Evolutionary conservation across 2,329 filamentous ascomycete species (phyloP).

Genomic region (Coniochaeta pulveracea): DNA sequence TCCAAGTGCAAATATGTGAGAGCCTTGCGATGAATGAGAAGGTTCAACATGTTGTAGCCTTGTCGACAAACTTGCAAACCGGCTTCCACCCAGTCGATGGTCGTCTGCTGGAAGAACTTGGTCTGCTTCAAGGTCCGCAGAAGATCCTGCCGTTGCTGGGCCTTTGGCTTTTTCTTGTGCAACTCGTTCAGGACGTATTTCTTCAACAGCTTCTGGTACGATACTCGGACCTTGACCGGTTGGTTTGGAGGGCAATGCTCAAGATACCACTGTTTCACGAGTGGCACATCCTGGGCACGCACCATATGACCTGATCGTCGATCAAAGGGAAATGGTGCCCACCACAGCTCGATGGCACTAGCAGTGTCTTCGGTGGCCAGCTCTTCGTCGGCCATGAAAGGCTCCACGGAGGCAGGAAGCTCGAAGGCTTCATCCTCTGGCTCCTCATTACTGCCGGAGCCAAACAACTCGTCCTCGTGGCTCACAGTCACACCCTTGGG

Average conservation of each 20-base stretch:
- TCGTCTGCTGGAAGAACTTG: conserved; percentile 99
- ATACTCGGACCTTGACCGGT: conserved; percentile 93
- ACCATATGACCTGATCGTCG: conserved; percentile 92
- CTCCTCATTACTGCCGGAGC: conserved; percentile 61
- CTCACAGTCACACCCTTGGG: conserved; percentile 88
- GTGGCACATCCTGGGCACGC: conserved; percentile 86
- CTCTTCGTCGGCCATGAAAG: conserved; percentile 83
- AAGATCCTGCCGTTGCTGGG: conserved; percentile 87
- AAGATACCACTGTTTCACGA: conserved; percentile 97
- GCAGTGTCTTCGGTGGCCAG: conserved; percentile 83
- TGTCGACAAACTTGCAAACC: conserved; percentile 96
- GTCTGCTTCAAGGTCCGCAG: conserved; percentile 85
- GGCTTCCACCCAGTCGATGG: conserved; percentile 98
- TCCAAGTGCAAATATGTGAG: conserved; percentile 96
- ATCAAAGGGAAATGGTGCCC: conserved; percentile 95
- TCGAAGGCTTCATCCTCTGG: conserved; percentile 75
- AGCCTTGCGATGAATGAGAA: conserved; percentile 97
- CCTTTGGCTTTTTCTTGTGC: conserved; percentile 91
- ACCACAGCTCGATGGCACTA: conserved; percentile 89
- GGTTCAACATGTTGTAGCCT: conserved; percentile 98
- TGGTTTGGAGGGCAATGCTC: conserved; percentile 83
- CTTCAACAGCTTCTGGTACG: conserved; percentile 96
- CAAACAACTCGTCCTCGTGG: conserved; percentile 91
- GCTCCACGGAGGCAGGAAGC: conserved; percentile 67
- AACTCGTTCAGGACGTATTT: conserved; percentile 93